Evolutionary conservation across 495 filamentous ascomycete genomes (phyloP).

Genomic region (Penicillium argentinense): DNA sequence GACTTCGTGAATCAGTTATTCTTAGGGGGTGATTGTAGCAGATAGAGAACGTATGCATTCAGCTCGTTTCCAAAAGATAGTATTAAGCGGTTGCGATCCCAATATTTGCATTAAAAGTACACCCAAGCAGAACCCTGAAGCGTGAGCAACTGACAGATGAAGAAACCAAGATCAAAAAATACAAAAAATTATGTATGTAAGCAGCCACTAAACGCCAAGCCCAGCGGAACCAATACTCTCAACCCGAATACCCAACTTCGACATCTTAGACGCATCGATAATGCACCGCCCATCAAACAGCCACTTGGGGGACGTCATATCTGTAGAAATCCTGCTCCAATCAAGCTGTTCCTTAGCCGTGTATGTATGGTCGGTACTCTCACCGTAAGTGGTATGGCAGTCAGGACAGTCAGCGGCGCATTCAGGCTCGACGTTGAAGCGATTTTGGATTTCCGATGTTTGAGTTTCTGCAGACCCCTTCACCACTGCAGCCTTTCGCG

Average conservation of each 20-base stretch:
- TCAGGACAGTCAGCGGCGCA: conserved; percentile 27
- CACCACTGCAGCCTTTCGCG: too few relatives aligned
- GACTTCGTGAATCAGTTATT: too few relatives aligned
- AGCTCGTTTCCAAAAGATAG: too few relatives aligned
- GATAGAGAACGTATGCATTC: too few relatives aligned
- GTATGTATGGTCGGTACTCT: background rate
- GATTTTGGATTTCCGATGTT: background rate
- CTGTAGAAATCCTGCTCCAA: conserved; percentile 44
- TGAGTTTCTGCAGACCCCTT: background rate
- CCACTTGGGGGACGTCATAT: conserved; percentile 67
- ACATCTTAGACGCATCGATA: conserved; percentile 43
- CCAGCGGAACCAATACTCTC: conserved; percentile 18
- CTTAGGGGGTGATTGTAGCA: too few relatives aligned
- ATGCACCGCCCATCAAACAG: conserved; percentile 70
- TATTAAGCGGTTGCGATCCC: too few relatives aligned
- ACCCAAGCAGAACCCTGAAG: background rate
- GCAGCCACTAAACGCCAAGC: background rate
- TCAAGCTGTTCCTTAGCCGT: conserved; percentile 40
- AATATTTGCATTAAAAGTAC: background rate
- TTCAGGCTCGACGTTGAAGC: conserved; percentile 14
- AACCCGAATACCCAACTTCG: conserved; percentile 14
- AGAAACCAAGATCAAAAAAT: background rate
- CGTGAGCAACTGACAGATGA: background rate
- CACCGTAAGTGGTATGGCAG: conserved; percentile 13
- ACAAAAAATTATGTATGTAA: background rate